Evolutionary conservation across 805 yeast species (phyloP).

Genomic region (Candida maltosa): DNA sequence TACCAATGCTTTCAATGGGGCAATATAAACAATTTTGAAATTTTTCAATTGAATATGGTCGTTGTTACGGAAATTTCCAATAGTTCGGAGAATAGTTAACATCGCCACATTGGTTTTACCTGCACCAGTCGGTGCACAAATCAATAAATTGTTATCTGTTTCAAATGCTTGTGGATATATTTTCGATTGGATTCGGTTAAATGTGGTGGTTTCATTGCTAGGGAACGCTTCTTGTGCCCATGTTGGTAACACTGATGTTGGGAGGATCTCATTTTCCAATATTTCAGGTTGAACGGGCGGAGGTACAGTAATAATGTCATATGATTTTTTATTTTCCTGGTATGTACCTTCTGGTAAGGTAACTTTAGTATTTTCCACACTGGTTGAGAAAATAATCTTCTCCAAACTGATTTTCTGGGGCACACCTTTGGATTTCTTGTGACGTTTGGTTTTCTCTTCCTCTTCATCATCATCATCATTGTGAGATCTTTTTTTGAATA

Average conservation of each 20-base stretch:
- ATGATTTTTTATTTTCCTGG: slow-evolving; percentile 65
- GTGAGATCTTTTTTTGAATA: slow-evolving; percentile 23
- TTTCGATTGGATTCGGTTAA: slow-evolving; percentile 82
- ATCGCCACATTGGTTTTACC: slow-evolving; percentile 98
- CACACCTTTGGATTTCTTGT: slow-evolving; percentile 1
- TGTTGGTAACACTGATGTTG: slow-evolving; percentile 62
- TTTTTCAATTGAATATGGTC: slow-evolving; percentile 45
- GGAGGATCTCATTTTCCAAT: slow-evolving; percentile 44
- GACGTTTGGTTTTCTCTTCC: slow-evolving; percentile 55
- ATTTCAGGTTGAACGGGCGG: slow-evolving; percentile 51
- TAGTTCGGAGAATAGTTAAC: slow-evolving; percentile 65
- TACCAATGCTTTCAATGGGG: slow-evolving; percentile 91
- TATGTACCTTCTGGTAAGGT: slow-evolving; percentile 81
- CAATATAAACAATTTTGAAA: slow-evolving; percentile 82
- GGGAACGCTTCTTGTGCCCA: slow-evolving; percentile 86
- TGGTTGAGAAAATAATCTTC: slow-evolving; percentile 5
- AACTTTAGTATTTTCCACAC: slow-evolving; percentile 59
- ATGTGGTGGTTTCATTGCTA: slow-evolving; percentile 53
- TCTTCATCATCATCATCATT: slow-evolving; percentile 26
- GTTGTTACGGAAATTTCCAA: slow-evolving; percentile 49
- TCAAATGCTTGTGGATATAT: slow-evolving; percentile 78
- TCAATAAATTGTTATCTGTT: slow-evolving; percentile 65
- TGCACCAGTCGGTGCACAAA: slow-evolving; percentile 99
- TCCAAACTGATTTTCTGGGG: slow-evolving; percentile 8
- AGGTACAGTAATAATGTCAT: slow-evolving; percentile 92